Evolutionary conservation across 768 basidiomycete species (phyloP).

Genomic region (Dioszegia crocea): DNA sequence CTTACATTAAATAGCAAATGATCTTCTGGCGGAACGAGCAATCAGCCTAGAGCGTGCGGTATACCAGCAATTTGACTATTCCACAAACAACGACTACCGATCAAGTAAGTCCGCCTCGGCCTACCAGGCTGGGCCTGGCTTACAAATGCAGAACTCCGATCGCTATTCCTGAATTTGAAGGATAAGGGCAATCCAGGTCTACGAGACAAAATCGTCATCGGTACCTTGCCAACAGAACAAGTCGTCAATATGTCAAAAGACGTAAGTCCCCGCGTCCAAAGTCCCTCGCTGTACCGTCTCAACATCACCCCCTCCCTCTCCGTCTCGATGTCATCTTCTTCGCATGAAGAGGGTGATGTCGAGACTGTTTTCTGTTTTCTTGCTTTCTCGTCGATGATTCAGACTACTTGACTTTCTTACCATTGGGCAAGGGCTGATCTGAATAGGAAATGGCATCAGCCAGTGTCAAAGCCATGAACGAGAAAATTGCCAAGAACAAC

Average conservation of each 20-base stretch:
- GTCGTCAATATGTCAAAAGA: conserved; percentile 77
- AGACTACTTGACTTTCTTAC: too few species aligned
- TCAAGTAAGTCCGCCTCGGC: conserved; percentile 36
- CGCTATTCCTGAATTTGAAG: conserved; percentile 86
- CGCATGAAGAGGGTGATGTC: too few species aligned
- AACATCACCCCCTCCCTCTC: too few species aligned
- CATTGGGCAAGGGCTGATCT: conserved; percentile 6
- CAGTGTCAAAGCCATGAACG: conserved; percentile 77
- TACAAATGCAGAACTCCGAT: conserved; percentile 78
- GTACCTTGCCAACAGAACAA: conserved; percentile 65
- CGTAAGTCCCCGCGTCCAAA: conserved; percentile 56
- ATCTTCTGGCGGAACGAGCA: conserved; percentile 65
- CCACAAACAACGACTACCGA: conserved; percentile 46
- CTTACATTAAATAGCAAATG: conserved; percentile 56
- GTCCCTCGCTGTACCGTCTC: too few species aligned
- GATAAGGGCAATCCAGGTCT: conserved; percentile 88
- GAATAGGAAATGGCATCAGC: conserved; percentile 91
- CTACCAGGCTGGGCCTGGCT: conserved; percentile 5
- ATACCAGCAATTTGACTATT: conserved; percentile 37
- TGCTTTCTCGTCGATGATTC: too few species aligned
- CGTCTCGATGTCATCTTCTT: too few species aligned
- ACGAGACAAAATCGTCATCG: conserved; percentile 77
- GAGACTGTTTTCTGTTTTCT: not conserved
- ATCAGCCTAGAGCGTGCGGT: conserved; percentile 69
- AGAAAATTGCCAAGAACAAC: conserved; percentile 76